Percentiles rank a stretch among this genome's conserved stretches.
phyloP scores from a whole-genome alignment of 139 green algal genomes.

The Pleodorina starrii region DNA sequence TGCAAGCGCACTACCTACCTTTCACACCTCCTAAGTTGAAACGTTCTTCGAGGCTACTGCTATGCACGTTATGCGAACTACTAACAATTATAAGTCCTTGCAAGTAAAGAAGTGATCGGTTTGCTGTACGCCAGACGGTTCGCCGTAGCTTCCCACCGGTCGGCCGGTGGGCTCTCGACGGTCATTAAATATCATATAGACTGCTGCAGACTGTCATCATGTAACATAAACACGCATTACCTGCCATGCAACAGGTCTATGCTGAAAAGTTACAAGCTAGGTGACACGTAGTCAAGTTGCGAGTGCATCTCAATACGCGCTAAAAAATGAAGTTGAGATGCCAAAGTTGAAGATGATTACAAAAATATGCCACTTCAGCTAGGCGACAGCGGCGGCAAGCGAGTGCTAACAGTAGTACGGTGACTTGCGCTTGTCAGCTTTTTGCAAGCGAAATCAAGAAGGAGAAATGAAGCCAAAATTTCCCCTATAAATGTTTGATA shows the following conservation, averaged over 20 bases:
- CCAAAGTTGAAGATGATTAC: no score
- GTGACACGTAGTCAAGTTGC: background rate
- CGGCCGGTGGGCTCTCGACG: conserved; percentile 10
- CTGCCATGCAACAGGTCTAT: background rate
- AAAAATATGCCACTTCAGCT: no score
- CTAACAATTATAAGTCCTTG: background rate
- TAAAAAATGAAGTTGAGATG: no score
- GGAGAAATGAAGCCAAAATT: no score
- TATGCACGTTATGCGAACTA: background rate
- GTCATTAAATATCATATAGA: background rate
- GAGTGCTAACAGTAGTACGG: background rate
- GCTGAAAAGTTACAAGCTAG: background rate
- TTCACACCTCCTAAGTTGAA: background rate
- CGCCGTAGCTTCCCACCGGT: conserved; percentile 9
- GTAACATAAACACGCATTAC: background rate
- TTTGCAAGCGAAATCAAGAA: no score
- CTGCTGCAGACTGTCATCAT: conserved; percentile 4
- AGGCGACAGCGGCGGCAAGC: no score
- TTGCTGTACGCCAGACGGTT: conserved; percentile 19
- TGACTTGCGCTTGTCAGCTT: background rate
- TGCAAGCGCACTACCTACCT: background rate
- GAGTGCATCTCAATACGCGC: no score
- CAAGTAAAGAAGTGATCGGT: background rate
- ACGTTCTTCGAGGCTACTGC: background rate
- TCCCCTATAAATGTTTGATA: no score